These are phyloP conservation scores for Stephania japonica DNA, from an alignment of 164 flowering plant species.

Conservation along the genomic window DNA sequence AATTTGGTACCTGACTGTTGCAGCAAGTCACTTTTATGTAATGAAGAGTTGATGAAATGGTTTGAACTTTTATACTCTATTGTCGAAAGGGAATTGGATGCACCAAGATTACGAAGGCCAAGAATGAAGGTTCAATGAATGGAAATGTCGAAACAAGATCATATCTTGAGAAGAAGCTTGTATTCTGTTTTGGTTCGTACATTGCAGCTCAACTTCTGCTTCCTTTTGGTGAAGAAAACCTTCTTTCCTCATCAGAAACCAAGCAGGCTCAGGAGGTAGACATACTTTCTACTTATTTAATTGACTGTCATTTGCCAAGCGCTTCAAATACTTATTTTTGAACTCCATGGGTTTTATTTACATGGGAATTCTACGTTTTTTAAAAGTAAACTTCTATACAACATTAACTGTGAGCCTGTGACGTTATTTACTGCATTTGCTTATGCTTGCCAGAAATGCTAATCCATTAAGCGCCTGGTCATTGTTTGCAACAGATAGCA, in stretches of 20 bases:
- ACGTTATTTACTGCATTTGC: not conserved
- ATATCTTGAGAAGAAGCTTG: slow-evolving; percentile 90
- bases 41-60: slow-evolving; percentile 7
- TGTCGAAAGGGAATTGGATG: slow-evolving; percentile 78
- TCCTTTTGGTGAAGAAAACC: slow-evolving; percentile 90
- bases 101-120: slow-evolving; percentile 81
- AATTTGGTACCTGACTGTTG: not conserved
- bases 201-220: slow-evolving; percentile 79
- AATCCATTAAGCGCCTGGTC: not conserved
- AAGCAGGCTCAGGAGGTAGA: slow-evolving; percentile 87
- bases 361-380: not conserved
- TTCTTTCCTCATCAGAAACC: slow-evolving; percentile 67
- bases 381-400: not conserved
- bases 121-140: slow-evolving; percentile 51
- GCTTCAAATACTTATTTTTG: too few species aligned
- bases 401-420: not conserved
- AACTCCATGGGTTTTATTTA: too few species aligned
- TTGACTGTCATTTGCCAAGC: not conserved
- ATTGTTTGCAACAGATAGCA: slow-evolving; percentile 61
- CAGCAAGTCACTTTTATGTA: not conserved
- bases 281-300: not conserved
- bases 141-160: slow-evolving; percentile 82
- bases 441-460: not conserved
- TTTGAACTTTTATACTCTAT: not conserved
- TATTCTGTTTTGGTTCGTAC: slow-evolving; percentile 92